Evolutionary conservation across 129 eudicot species (phyloP).

Genomic region (Tanacetum coccineum): DNA sequence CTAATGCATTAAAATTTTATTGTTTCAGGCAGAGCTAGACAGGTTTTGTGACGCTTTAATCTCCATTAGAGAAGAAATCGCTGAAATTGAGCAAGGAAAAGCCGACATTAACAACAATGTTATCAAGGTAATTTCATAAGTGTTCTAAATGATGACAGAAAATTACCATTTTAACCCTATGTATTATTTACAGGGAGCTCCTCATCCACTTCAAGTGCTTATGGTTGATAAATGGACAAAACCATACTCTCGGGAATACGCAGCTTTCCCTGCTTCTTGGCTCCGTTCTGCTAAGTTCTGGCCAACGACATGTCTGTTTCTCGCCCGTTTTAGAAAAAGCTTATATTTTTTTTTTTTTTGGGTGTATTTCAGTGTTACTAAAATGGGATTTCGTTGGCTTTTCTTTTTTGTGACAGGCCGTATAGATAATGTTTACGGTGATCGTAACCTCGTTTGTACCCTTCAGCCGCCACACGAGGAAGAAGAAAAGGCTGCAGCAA

Average conservation of each 20-base stretch:
- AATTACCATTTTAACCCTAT: no score
- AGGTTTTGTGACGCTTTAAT: constrained; percentile 90
- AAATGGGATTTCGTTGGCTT: not conserved
- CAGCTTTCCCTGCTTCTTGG: constrained; percentile 98
- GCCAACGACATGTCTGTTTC: constrained; percentile 78
- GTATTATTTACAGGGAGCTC: constrained; percentile 62
- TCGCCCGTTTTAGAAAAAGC: not conserved
- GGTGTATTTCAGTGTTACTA: not conserved
- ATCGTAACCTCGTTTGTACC: constrained; percentile 91
- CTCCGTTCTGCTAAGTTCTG: constrained; percentile 87
- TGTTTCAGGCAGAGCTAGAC: constrained; percentile 87
- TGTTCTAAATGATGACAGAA: not conserved
- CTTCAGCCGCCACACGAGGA: constrained; percentile 65
- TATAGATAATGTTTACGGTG: constrained; percentile 96
- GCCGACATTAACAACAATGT: constrained; percentile 78
- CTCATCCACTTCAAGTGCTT: constrained; percentile 89
- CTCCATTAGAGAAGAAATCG: constrained; percentile 84
- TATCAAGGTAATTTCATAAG: constrained; percentile 50
- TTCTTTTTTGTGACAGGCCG: constrained; percentile 50
- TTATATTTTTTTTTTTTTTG: not conserved
- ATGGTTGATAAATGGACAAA: constrained; percentile 93
- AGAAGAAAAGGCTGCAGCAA: constrained; percentile 79
- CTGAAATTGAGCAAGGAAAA: constrained; percentile 80
- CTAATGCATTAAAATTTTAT: not conserved
- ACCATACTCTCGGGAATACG: constrained; percentile 94